Evolutionary conservation across 2,329 filamentous ascomycete genomes (phyloP).

Genomic region (Volutella citrinella): DNA sequence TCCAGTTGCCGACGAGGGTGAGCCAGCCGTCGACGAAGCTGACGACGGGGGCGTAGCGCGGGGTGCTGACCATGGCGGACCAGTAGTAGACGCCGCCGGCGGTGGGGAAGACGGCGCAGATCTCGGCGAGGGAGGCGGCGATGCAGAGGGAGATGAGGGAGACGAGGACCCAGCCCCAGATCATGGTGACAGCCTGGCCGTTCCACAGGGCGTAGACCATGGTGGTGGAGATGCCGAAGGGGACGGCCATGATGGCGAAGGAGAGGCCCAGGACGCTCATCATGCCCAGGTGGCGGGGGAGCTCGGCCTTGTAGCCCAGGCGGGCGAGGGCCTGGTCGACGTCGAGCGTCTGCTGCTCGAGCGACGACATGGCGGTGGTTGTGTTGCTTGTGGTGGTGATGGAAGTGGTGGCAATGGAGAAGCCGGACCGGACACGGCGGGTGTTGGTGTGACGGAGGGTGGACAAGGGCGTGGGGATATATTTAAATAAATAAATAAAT

Average conservation of each 20-base stretch:
- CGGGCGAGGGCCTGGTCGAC: constrained; percentile 44
- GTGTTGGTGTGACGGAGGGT: too few relatives aligned
- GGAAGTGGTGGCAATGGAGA: too few relatives aligned
- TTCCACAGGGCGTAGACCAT: constrained; percentile 58
- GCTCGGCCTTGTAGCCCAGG: constrained; percentile 48
- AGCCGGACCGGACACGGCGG: too few relatives aligned
- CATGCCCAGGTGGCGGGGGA: constrained; percentile 49
- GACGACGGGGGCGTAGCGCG: constrained; percentile 58
- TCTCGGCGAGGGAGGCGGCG: constrained; percentile 69
- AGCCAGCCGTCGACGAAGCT: constrained; percentile 75
- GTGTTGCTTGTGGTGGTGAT: too few relatives aligned
- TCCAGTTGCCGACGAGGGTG: constrained; percentile 69
- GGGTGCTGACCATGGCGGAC: constrained; percentile 65
- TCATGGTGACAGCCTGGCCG: constrained; percentile 68
- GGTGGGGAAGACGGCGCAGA: constrained; percentile 62
- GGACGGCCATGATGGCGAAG: constrained; percentile 50
- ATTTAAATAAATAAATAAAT: too few relatives aligned
- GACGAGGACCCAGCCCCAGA: constrained; percentile 66
- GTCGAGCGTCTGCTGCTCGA: too few relatives aligned
- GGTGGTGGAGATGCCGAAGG: constrained; percentile 48
- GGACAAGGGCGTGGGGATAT: too few relatives aligned
- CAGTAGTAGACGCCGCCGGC: constrained; percentile 70
- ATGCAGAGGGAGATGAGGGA: constrained; percentile 70
- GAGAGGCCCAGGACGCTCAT: constrained; percentile 47
- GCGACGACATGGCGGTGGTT: too few relatives aligned